Percentiles rank a stretch among this genome's conserved stretches.
phyloP scores from a whole-genome alignment of 2,329 filamentous ascomycete species.

The Fusarium albidum region DNA sequence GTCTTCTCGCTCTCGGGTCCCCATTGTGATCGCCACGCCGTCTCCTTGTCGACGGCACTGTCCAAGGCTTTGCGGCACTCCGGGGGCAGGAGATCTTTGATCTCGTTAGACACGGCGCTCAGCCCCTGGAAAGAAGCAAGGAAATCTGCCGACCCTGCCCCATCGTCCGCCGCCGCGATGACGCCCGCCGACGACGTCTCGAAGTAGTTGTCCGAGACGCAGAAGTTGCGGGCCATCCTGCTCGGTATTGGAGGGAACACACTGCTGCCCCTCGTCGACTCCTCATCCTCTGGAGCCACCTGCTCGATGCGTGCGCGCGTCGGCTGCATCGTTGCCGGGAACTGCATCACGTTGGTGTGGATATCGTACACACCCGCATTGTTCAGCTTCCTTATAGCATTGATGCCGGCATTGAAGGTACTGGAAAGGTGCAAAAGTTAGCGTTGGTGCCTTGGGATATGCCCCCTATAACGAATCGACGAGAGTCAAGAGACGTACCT shows the following conservation, averaged over 20 bases:
- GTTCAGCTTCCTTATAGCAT: conserved; percentile 72
- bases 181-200: conserved; percentile 60
- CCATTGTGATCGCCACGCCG: conserved; percentile 79
- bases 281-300: conserved; percentile 57
- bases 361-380: conserved; percentile 86
- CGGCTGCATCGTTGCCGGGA: conserved; percentile 87
- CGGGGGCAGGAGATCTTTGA: conserved; percentile 70
- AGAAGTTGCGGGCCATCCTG: conserved; percentile 63
- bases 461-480: not conserved
- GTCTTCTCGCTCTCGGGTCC: conserved; percentile 69
- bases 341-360: conserved; percentile 92
- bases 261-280: conserved; percentile 41
- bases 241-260: conserved; percentile 58
- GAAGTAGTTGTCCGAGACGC: conserved; percentile 63
- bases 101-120: conserved; percentile 69
- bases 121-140: conserved; percentile 67
- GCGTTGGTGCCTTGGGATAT: not conserved
- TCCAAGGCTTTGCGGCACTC: conserved; percentile 80
- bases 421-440: conserved; percentile 55
- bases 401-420: conserved; percentile 82
- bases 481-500: conserved; percentile 65
- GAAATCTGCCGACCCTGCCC: conserved; percentile 55
- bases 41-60: conserved; percentile 69
- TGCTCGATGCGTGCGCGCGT: conserved; percentile 86
- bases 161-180: conserved; percentile 54